These are phyloP conservation scores for Omphalotus olearius DNA, from an alignment of 1,284 basidiomycete species.

Conservation along the genomic window DNA sequence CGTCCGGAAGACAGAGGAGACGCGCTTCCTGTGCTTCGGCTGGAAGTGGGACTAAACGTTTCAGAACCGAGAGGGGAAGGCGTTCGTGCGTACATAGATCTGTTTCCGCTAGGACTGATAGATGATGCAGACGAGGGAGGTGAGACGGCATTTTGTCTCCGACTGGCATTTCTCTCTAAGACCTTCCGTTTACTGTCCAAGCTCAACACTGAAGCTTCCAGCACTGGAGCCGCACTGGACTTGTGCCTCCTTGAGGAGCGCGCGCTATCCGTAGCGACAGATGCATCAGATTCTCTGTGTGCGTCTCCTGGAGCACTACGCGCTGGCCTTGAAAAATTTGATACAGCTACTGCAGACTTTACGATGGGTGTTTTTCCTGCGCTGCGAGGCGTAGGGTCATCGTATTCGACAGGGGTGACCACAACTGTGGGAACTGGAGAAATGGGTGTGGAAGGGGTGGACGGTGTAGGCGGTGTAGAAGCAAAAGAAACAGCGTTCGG, in stretches of 20 bases:
- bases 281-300: no score
- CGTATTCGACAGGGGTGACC: slow-evolving; percentile 1
- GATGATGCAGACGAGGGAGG: slow-evolving; percentile 4
- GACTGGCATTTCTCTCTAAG: slow-evolving; percentile 10
- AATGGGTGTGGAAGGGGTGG: background rate
- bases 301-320: background rate
- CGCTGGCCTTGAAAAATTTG: slow-evolving; percentile 11
- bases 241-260: background rate
- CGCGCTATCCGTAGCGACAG: background rate
- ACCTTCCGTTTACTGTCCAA: slow-evolving; percentile 11
- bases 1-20: no score
- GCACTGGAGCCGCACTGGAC: slow-evolving; percentile 8
- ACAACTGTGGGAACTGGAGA: slow-evolving; percentile 11
- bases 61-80: background rate
- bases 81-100: background rate
- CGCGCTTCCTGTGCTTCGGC: no score
- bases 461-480: background rate
- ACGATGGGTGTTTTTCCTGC: slow-evolving; percentile 8
- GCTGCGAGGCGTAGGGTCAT: background rate
- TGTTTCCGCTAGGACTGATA: background rate
- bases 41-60: background rate
- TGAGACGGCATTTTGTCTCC: slow-evolving; percentile 1
- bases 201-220: slow-evolving; percentile 1
- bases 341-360: slow-evolving; percentile 5
- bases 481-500: background rate